Percentiles rank a stretch among this genome's conserved stretches.
phyloP scores from a whole-genome alignment of 306 rosid genomes.

The Trichosanthes cucumerina region DNA sequence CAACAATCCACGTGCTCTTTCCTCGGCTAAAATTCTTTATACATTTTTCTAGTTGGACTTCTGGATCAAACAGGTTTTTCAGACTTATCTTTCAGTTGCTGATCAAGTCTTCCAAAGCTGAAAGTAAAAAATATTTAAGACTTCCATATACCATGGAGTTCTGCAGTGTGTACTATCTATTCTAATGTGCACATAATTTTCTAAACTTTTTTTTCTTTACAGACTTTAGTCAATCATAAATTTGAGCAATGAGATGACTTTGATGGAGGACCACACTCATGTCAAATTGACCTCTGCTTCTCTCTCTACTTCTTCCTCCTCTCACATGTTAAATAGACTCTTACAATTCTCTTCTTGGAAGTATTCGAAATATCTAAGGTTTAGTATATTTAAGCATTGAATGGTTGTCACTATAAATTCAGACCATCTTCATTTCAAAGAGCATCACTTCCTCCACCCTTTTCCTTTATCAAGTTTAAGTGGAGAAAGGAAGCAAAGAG shows the following conservation, averaged over 20 bases:
- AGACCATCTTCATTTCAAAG: not conserved
- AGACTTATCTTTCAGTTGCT: not conserved
- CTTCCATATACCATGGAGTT: not conserved
- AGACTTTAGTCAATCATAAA: not conserved
- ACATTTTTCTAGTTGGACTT: not conserved
- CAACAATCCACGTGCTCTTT: not conserved
- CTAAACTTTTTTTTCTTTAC: not conserved
- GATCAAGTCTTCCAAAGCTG: not conserved
- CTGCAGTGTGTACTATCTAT: not conserved
- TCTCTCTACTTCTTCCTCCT: not conserved
- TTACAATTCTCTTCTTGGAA: constrained; percentile 3
- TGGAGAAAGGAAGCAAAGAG: not conserved
- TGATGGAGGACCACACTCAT: constrained; percentile 11
- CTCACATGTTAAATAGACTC: not conserved
- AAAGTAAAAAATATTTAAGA: not conserved
- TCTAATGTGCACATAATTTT: not conserved
- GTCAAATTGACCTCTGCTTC: constrained; percentile 2
- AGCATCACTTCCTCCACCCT: not conserved
- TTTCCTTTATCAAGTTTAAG: not conserved
- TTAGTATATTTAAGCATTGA: not conserved
- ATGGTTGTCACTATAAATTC: constrained; percentile 4
- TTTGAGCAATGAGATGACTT: not conserved
- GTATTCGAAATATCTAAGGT: constrained; percentile 6
- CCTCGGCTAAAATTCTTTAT: not conserved
- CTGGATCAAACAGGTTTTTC: not conserved